Base-by-base conservation (phyloP, 371 early-diverging fungal genomes). In the Dichotomocladium elegans region DNA sequence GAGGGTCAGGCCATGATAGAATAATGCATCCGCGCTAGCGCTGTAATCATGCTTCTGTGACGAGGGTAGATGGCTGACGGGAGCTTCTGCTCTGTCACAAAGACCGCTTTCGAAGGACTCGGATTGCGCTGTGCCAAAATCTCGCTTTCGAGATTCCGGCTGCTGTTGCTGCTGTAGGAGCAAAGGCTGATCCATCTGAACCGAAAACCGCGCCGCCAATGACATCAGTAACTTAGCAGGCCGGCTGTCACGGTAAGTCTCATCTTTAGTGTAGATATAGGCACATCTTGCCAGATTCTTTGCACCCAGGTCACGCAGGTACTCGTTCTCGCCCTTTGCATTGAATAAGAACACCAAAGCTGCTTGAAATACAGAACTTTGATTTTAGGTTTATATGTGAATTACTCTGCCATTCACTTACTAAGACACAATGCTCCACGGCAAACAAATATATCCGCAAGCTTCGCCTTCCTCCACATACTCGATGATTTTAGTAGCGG, bases 331-430 rank as follows among this genome's bases (percentile, higher is more conserved):
- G 14, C 68, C 62, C 46, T 64, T 68, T 14, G 71, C 63, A 34
- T 66, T 68, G 28, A 68, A 64, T 17, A 74, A 47, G 51, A 74
- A 71, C 10, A 74, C 60, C 33, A 74, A 64, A 10, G 69, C 62
- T 17, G 71, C 62, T 51, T 74, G 74, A 25, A 70, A 68, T 17
- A 68, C 48, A 28, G 68, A 47, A 26, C 74, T 73, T 15, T 33
- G 0, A 27, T 26, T 21, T 17, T 24, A 12, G 41, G 8, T 34
- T 11, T 49, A 9, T 17, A 37, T 17, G 26, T 26, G 11, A 51
- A 44, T 35, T 24, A 2, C 40, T 50, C n/a, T 27, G 2, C 12
- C 27, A 19, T 31, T 15, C 27, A 51, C 68, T 63, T 65, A 74
- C 71, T 66, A 68, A 24, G 61, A 43, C 15, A 66, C 47, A 31